phyloP scores from a whole-genome alignment of 768 basidiomycete species.

The Paxillus rubicundulus region DNA sequence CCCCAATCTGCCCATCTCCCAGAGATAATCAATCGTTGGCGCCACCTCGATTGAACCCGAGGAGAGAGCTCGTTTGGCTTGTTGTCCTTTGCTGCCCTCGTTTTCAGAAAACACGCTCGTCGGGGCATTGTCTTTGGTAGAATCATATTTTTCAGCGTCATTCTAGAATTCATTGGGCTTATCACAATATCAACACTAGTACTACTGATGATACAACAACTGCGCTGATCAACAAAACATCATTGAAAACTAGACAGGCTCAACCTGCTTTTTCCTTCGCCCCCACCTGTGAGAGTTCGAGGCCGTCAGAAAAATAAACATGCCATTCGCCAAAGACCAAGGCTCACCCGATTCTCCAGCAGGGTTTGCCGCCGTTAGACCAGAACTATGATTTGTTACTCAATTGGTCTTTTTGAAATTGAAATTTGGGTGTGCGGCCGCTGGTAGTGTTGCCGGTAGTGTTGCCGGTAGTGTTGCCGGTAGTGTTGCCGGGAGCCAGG shows the following conservation, averaged over 20 bases:
- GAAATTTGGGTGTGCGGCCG: too few species aligned
- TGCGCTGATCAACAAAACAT: conserved; percentile 15
- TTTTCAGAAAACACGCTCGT: conserved; percentile 3
- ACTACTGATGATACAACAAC: conserved; percentile 30
- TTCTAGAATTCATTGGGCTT: conserved; percentile 19
- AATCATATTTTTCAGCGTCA: conserved; percentile 26
- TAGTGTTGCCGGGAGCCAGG: too few species aligned
- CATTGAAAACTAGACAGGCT: conserved; percentile 2
- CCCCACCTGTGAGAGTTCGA: conserved; percentile 27
- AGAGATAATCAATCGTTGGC: not conserved
- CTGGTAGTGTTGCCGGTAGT: too few species aligned
- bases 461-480: too few species aligned
- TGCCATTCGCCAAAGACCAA: conserved; percentile 30
- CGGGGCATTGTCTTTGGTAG: conserved; percentile 24
- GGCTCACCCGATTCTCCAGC: conserved; percentile 30
- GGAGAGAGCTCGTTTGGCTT: too few species aligned
- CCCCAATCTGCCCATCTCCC: not conserved
- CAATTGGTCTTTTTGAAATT: too few species aligned
- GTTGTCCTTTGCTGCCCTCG: not conserved
- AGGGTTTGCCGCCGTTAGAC: not conserved
- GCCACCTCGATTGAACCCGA: too few species aligned
- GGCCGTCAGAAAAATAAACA: conserved; percentile 25
- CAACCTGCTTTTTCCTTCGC: not conserved
- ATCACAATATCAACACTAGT: conserved; percentile 22
- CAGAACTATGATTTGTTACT: not conserved